phyloP scores from a whole-genome alignment of 1,284 basidiomycete species.

The Irpex sp. region DNA sequence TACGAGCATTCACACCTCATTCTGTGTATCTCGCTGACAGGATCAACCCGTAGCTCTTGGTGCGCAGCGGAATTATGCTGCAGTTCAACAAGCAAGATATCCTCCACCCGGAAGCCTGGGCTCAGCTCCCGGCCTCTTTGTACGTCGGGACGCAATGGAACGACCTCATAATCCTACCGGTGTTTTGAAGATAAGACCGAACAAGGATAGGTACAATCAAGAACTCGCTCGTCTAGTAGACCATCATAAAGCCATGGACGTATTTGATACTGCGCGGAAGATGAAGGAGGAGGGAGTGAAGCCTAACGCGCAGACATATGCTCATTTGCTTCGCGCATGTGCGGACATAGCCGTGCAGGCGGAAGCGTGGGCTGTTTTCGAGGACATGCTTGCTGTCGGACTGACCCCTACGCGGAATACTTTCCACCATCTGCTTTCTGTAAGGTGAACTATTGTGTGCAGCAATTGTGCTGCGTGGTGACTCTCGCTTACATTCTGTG shows the following conservation, averaged over 20 bases:
- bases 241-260: not conserved
- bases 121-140: not conserved
- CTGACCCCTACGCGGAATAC: constrained; percentile 53
- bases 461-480: not conserved
- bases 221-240: constrained; percentile 5
- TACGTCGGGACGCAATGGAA: not conserved
- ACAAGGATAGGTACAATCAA: constrained; percentile 1
- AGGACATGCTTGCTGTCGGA: constrained; percentile 64
- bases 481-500: not conserved
- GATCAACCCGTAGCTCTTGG: constrained; percentile 5
- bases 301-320: constrained; percentile 56
- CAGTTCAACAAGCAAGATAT: constrained; percentile 9
- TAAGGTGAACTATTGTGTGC: constrained; percentile 28
- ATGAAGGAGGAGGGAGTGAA: constrained; percentile 52
- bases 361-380: constrained; percentile 67
- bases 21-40: not conserved
- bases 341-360: constrained; percentile 35
- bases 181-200: not conserved
- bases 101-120: not conserved
- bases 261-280: constrained; percentile 29
- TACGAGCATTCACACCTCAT: not conserved
- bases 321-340: constrained; percentile 47
- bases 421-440: constrained; percentile 65
- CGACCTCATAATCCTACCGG: not conserved
- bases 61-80: constrained; percentile 17